Base-by-base conservation (phyloP, 2,329 filamentous ascomycete genomes). In the Xylaria sp. region DNA sequence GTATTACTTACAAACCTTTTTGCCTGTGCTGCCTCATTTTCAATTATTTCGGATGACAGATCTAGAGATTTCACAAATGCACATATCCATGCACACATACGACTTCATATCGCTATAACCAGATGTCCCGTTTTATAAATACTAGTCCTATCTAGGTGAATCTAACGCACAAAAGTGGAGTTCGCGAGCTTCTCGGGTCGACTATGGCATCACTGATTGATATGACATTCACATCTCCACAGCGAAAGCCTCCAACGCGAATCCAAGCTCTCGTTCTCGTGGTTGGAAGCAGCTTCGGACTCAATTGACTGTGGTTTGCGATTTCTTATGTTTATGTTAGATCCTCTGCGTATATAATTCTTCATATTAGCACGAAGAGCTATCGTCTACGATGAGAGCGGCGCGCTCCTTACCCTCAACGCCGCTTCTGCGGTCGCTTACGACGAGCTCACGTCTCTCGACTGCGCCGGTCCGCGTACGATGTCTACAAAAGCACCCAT, bases 391-490 rank as follows among this genome's bases (percentile, higher is more conserved):
- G 36, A 70, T 68, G 63, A 66, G 58, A 28, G 46, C 60, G 28
- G 34, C 55, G 52, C 68, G 60, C 36, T 70, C 62, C 12, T 45
- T 68, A 48, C 60, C 55, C 25, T 43, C 68, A 32, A 50, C 63
- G 13, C 63, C 66, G 63, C 62, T 66, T 57, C 59, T 70, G 62
- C 68, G 68, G 63, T 70, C 56, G 3, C 48, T 66, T 32, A 3
- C 55, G 1, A 25, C 62, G 10, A 23, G 62, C 34, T 28, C 68
- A 13, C 68, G 65, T 7, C 56, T 66, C 55, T 39, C 61, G 1
- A 46, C 48, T 20, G 32, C 61, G 3, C 53, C 60, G 15, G 28
- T 25, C 18, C 66, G 63, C 36, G 8, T 20, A 41, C 57, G 43
- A 63, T 70, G 65, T n/a, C 58, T 70, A 5, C 68, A 59, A 13